Evolutionary conservation across 2,329 filamentous ascomycete species (phyloP), one percentile per base, ranked within the genome.

Genomic region (Calonectria montana): DNA sequence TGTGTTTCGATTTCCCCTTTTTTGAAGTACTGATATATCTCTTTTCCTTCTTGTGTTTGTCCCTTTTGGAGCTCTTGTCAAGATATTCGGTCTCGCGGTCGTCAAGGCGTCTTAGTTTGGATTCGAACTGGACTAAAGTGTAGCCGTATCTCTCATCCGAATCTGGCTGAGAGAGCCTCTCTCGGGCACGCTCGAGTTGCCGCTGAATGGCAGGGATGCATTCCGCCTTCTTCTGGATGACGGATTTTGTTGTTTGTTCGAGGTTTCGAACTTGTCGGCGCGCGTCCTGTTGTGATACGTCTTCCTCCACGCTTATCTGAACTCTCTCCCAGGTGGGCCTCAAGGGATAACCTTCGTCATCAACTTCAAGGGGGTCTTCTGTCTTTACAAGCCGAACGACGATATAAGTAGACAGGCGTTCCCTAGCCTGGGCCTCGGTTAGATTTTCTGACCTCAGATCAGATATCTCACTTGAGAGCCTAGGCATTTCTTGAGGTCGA

Each of bases 111-210:
- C 78, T 82, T 4, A 83, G 75, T 67, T 84, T 80, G 29, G 83
- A 83, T 43, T 88, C 84, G 8, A 89, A 77, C 76, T 89, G 88
- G 16, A 80, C 84, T 5, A 89, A 78, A 18, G 80, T 79, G 71
- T 85, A 86, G 29, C 82, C 76, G 69, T 81, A 89, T 7, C 83
- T 82, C 2, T 50, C 66, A 43, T 88, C 85, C 3, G 47, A 65
- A 18, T 88, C 85, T 5, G 45, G 43, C 2, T 65, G 41, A 18
- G 81, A 77, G 12, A 88, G 79, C 1, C 81, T 74, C 8, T 82
- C 76, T 41, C 83, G 81, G 0, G 83, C 82, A 13, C 63, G 72
- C 65, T 88, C 85, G 10, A 89, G 75, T 67, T 89, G 87, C 3
- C 79, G 78, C 69, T 85, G 84, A 25, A 88, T 81, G 2, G 77